Evolutionary conservation across 2,329 filamentous ascomycete genomes (phyloP), one percentile per base, ranked within the genome.

Genomic region (Cytospora schulzeri): DNA sequence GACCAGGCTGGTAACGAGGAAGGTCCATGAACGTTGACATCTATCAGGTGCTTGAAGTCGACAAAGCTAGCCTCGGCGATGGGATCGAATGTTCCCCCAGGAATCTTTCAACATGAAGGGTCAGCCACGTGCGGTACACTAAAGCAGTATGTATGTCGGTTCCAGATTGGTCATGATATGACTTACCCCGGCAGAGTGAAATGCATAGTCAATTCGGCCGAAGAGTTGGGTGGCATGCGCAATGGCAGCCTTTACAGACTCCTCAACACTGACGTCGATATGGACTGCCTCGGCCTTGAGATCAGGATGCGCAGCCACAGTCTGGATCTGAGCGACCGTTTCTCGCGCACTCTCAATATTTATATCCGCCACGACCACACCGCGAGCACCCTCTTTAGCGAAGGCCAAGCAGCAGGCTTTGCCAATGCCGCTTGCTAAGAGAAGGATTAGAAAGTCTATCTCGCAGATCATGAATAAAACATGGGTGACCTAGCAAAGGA

Each of bases 141-240:
- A 22, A 8, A 50, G 3, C 3, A 11, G 11, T 3, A 22, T 5
- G n/a, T 9, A 4, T 9, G 17, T 2, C 5, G 15, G 9, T 54
- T 5, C 45, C 24, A 3, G n/a, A 1, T 24, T 24, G n/a, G 9
- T 1, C 19, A 14, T 4, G 8, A 24, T 11, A 45, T 2, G 28
- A 62, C 63, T 57, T 26, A 62, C 58, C 38, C 63, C 58, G 26
- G 63, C 58, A 11, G 63, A 65, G n/a, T 65, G 63, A 8, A 65
- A 58, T 24, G 57, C 63, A 12, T 65, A 62, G 22, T 62, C 59
- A 15, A 62, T 62, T 2, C 63, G 53, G 5, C 63, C 59, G 11
- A 65, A 35, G 2, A 15, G 33, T n/a, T 54, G 24, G n/a, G 22
- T 14, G 0, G 59, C 58, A 15, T 53, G 53, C 4, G 41, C n/a